Conservation (phyloP, 345 rosid species). For the Brassica cretica region DNA sequence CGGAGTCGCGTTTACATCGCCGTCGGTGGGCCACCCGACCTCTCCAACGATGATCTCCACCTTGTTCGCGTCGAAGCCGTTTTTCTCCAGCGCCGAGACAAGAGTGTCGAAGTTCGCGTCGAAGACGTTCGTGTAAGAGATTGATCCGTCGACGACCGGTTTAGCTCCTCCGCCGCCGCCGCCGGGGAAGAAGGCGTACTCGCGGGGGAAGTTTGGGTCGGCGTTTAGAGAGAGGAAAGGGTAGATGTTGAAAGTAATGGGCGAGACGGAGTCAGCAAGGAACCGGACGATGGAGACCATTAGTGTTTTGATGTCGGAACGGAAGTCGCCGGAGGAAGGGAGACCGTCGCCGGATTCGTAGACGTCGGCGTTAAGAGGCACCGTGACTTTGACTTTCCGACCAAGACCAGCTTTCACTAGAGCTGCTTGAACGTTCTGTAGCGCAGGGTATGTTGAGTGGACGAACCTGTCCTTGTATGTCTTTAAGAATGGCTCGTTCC, state of each 20-base stretch:
- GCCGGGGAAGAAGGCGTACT: conserved; percentile 76
- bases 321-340: conserved; percentile 78
- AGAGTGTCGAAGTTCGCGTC: conserved; percentile 91
- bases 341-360: conserved; percentile 55
- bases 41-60: conserved; percentile 79
- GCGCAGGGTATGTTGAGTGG: conserved; percentile 66
- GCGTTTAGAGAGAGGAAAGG: conserved; percentile 85
- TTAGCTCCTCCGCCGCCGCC: conserved; percentile 39
- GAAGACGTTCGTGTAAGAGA: conserved; percentile 76
- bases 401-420: conserved; percentile 84
- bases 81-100: conserved; percentile 66
- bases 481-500: conserved; percentile 83
- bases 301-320: conserved; percentile 60
- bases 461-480: conserved; percentile 63
- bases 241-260: conserved; percentile 80
- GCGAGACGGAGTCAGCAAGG: conserved; percentile 53
- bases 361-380: conserved; percentile 86
- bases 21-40: conserved; percentile 95
- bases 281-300: conserved; percentile 69
- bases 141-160: conserved; percentile 74
- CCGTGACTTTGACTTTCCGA: conserved; percentile 65
- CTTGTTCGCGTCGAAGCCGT: conserved; percentile 59
- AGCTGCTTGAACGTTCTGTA: conserved; percentile 89
- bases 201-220: conserved; percentile 69
- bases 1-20: conserved; percentile 59